A percentile compares a stretch with the other conserved stretches of the same genome.
These are phyloP conservation scores for Pleurostoma richardsiae DNA, from an alignment of 2,329 filamentous ascomycete species.

Conservation along the genomic window DNA sequence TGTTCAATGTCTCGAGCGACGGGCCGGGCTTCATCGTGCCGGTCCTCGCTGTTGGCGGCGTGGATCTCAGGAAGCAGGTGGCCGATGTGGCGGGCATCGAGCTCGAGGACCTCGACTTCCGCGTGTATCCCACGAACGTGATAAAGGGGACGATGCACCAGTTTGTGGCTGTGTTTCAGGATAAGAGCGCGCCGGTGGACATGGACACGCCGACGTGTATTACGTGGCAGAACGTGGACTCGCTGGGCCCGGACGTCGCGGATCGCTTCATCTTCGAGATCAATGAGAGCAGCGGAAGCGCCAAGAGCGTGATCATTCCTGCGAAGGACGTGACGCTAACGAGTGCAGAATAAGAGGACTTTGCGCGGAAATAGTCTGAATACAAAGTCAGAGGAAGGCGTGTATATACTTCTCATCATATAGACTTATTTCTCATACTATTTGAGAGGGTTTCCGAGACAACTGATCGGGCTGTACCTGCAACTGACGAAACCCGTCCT, in stretches of 20 bases:
- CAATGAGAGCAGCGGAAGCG: background rate
- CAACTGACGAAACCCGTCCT: too few relatives aligned
- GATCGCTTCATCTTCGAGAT: constrained; percentile 5
- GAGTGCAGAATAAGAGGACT: too few relatives aligned
- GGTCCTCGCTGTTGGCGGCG: constrained; percentile 6
- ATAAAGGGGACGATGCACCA: constrained; percentile 12
- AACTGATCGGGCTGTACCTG: too few relatives aligned
- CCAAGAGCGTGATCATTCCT: too few relatives aligned
- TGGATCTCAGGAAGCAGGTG: constrained; percentile 11
- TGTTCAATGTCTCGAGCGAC: constrained; percentile 7
- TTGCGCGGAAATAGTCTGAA: too few relatives aligned
- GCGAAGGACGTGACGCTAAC: too few relatives aligned
- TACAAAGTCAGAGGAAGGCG: too few relatives aligned
- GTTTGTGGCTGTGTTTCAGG: constrained; percentile 24
- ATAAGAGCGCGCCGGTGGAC: constrained; percentile 20
- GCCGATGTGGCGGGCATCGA: constrained; percentile 15
- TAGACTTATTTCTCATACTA: too few relatives aligned
- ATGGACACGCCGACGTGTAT: constrained; percentile 26
- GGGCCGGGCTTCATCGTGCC: constrained; percentile 19
- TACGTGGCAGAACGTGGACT: constrained; percentile 14
- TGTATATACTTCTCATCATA: too few relatives aligned
- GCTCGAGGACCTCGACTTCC: constrained; percentile 16
- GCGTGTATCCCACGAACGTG: constrained; percentile 23
- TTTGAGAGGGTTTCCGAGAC: too few relatives aligned
- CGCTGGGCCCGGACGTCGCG: background rate